A percentile compares a stretch with the other conserved stretches of the same genome.
Evolutionary conservation across 2,329 filamentous ascomycete species (phyloP).

Genomic region (Capronia americana): DNA sequence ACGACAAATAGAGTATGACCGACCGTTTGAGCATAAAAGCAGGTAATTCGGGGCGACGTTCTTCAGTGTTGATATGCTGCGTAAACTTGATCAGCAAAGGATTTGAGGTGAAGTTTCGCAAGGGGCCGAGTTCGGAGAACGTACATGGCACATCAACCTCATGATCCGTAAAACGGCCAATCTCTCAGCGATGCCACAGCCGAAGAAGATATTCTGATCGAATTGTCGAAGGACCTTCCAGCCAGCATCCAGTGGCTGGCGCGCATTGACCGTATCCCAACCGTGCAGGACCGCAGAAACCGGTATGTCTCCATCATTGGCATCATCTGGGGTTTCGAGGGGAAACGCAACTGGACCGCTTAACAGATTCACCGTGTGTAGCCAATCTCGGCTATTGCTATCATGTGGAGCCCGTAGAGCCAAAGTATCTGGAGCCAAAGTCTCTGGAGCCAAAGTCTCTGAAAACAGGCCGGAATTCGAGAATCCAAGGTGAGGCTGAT

Average conservation of each 20-base stretch:
- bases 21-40: neutral
- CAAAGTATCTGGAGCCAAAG: neutral
- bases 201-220: slow-evolving; percentile 22
- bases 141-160: neutral
- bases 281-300: neutral
- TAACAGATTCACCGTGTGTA: neutral
- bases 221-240: slow-evolving; percentile 28
- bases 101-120: neutral
- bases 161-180: slow-evolving; percentile 10
- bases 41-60: neutral
- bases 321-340: neutral
- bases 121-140: neutral
- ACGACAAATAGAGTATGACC: neutral
- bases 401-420: neutral
- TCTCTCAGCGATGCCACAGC: slow-evolving; percentile 15
- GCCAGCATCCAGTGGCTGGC: slow-evolving; percentile 21
- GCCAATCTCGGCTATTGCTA: neutral
- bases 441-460: neutral
- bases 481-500: neutral
- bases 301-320: neutral
- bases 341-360: neutral
- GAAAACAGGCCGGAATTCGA: neutral
- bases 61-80: neutral
- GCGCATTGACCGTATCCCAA: neutral
- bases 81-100: neutral